Evolutionary conservation across 495 filamentous ascomycete species (phyloP).

Genomic region (Xylaria nigripes): DNA sequence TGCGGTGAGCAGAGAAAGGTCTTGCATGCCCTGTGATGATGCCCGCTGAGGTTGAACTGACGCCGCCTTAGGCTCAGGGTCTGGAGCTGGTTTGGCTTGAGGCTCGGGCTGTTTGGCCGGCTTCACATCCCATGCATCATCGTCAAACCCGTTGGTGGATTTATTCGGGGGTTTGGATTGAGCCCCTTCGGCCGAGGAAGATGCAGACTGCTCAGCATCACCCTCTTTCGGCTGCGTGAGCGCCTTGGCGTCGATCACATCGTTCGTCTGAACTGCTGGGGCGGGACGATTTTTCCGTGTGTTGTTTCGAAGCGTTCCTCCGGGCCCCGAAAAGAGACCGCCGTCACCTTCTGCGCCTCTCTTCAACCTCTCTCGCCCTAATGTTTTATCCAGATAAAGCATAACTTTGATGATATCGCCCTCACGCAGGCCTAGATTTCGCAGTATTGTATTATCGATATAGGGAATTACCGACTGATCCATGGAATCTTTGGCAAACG

Average conservation of each 20-base stretch:
- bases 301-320: constrained; percentile 82
- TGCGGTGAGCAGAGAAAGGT: constrained; percentile 66
- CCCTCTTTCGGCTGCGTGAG: constrained; percentile 56
- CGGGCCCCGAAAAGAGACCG: constrained; percentile 85
- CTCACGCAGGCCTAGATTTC: constrained; percentile 84
- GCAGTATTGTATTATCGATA: constrained; percentile 69
- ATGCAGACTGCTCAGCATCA: constrained; percentile 39
- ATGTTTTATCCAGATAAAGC: constrained; percentile 79
- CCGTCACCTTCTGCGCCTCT: constrained; percentile 56
- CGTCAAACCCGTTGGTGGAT: constrained; percentile 67
- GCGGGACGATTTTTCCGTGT: constrained; percentile 88
- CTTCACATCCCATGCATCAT: constrained; percentile 96
- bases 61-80: constrained; percentile 23
- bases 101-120: constrained; percentile 58
- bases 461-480: constrained; percentile 84
- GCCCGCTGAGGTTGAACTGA: constrained; percentile 40
- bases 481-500: constrained; percentile 87
- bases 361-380: constrained; percentile 56
- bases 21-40: constrained; percentile 65
- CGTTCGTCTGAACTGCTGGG: constrained; percentile 72
- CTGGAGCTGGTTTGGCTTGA: constrained; percentile 21
- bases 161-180: constrained; percentile 41
- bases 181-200: constrained; percentile 33
- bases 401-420: constrained; percentile 94
- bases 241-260: constrained; percentile 78